Conservation (phyloP, 305 asterid genomes). For the Fraxinus baroniana region DNA sequence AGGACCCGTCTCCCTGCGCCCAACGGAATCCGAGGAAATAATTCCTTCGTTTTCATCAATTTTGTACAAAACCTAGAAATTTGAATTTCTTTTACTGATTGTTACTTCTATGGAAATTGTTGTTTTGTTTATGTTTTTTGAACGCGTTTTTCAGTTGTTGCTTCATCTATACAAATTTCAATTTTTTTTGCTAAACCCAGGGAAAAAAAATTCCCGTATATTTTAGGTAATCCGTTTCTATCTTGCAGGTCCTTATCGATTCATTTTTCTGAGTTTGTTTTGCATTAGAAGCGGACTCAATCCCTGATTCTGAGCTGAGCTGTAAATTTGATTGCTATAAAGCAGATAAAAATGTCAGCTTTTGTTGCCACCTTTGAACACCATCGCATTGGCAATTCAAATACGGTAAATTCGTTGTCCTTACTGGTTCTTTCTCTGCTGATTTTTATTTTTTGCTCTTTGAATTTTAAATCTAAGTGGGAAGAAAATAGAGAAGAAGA, state of each 20-base stretch:
- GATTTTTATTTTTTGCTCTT: not conserved
- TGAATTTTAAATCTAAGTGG: slow-evolving; percentile 1
- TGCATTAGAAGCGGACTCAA: slow-evolving; percentile 26
- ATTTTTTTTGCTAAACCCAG: not conserved
- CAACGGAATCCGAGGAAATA: too few relatives aligned
- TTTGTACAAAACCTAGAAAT: too few relatives aligned
- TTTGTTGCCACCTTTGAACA: slow-evolving; percentile 81
- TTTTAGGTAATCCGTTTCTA: slow-evolving; percentile 23
- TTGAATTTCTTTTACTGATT: too few relatives aligned
- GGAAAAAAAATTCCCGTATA: not conserved
- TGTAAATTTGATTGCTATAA: slow-evolving; percentile 26
- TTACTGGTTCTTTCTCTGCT: slow-evolving; percentile 9
- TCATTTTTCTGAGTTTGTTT: slow-evolving; percentile 32
- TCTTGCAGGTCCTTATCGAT: slow-evolving; percentile 35
- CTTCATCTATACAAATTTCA: too few relatives aligned
- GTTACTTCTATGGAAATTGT: too few relatives aligned
- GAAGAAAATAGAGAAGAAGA: slow-evolving; percentile 8
- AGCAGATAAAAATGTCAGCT: slow-evolving; percentile 60
- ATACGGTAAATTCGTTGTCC: slow-evolving; percentile 51
- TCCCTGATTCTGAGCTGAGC: slow-evolving; percentile 29
- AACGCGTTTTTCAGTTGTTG: too few relatives aligned
- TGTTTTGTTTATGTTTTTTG: too few relatives aligned
- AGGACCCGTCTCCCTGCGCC: too few relatives aligned
- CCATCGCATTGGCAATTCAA: slow-evolving; percentile 73
- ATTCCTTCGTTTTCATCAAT: too few relatives aligned